phyloP scores from a whole-genome alignment of 768 basidiomycete species.

The Leccinum barrowsii region DNA sequence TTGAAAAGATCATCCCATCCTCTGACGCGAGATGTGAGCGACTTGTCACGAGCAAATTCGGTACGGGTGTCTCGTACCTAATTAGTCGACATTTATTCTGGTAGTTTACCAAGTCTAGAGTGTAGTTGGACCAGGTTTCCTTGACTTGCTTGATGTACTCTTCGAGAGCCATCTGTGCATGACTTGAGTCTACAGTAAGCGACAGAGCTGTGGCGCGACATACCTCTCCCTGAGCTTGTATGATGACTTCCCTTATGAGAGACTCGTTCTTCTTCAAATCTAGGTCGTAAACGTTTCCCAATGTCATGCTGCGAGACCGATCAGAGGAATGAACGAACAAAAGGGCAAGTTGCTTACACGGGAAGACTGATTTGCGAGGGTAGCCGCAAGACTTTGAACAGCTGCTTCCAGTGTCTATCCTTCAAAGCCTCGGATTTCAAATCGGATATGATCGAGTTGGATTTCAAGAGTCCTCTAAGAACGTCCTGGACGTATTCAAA shows the following conservation, averaged over 20 bases:
- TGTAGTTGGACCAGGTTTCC: constrained; percentile 95
- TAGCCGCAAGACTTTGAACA: constrained; percentile 84
- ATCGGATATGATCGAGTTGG: constrained; percentile 86
- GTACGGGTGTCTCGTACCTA: constrained; percentile 40
- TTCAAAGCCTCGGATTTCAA: constrained; percentile 96
- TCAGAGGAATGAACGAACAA: constrained; percentile 1
- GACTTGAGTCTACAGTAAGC: constrained; percentile 6
- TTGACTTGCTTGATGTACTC: constrained; percentile 96
- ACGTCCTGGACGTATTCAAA: constrained; percentile 98
- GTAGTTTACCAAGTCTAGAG: constrained; percentile 94
- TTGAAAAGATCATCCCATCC: constrained; percentile 97
- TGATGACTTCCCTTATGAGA: constrained; percentile 89
- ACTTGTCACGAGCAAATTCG: background rate
- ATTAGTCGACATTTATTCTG: constrained; percentile 98
- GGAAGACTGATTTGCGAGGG: constrained; percentile 73
- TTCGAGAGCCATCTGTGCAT: constrained; percentile 82
- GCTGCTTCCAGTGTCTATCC: constrained; percentile 96
- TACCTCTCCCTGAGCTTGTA: constrained; percentile 97
- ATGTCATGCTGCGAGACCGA: constrained; percentile 67
- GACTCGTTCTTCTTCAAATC: constrained; percentile 92
- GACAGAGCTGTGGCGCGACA: constrained; percentile 5
- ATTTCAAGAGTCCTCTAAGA: constrained; percentile 80
- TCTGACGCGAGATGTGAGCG: constrained; percentile 37
- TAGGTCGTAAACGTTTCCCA: constrained; percentile 95
- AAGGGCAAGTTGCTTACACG: constrained; percentile 46